Percentiles rank a stretch among this genome's conserved stretches.
Conservation (phyloP, 2,329 filamentous ascomycete genomes). For the Aaosphaeria arxii region DNA sequence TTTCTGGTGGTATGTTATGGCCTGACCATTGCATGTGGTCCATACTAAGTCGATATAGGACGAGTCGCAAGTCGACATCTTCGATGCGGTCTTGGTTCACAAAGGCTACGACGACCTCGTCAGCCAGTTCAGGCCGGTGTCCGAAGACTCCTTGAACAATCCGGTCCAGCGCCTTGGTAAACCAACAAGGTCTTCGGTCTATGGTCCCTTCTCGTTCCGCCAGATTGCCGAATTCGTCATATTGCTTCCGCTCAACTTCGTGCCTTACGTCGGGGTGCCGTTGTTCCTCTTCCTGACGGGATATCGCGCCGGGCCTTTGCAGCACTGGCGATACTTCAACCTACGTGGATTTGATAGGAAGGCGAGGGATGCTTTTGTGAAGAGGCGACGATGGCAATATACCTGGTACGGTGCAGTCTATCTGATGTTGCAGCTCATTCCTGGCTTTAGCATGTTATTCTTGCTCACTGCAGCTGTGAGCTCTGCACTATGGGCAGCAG, state of each 20-base stretch:
- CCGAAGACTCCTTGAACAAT: constrained; percentile 65
- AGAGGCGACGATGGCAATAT: constrained; percentile 72
- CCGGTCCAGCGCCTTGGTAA: constrained; percentile 80
- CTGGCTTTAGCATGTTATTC: constrained; percentile 90
- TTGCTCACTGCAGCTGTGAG: constrained; percentile 83
- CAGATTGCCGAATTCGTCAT: constrained; percentile 82
- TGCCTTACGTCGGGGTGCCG: constrained; percentile 78
- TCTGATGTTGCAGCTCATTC: constrained; percentile 81
- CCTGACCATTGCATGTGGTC: neutral
- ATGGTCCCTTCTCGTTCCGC: constrained; percentile 85
- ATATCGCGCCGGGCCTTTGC: constrained; percentile 79
- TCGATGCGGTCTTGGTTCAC: constrained; percentile 74
- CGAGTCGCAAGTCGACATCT: constrained; percentile 73
- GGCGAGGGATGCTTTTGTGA: constrained; percentile 69
- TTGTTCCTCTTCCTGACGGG: constrained; percentile 87
- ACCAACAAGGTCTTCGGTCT: constrained; percentile 71
- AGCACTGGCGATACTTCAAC: constrained; percentile 89
- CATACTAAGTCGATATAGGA: constrained; percentile 41
- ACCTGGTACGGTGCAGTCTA: constrained; percentile 90
- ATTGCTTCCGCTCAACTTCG: constrained; percentile 71
- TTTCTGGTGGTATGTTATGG: constrained; percentile 42
- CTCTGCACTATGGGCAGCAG: constrained; percentile 80
- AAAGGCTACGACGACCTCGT: constrained; percentile 62
- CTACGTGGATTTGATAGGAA: constrained; percentile 71
- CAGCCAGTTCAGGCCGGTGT: constrained; percentile 49